Percentiles rank a stretch among this genome's conserved stretches.
Conservation (phyloP, 441 rosid genomes). For the Flueggea neowawraea region DNA sequence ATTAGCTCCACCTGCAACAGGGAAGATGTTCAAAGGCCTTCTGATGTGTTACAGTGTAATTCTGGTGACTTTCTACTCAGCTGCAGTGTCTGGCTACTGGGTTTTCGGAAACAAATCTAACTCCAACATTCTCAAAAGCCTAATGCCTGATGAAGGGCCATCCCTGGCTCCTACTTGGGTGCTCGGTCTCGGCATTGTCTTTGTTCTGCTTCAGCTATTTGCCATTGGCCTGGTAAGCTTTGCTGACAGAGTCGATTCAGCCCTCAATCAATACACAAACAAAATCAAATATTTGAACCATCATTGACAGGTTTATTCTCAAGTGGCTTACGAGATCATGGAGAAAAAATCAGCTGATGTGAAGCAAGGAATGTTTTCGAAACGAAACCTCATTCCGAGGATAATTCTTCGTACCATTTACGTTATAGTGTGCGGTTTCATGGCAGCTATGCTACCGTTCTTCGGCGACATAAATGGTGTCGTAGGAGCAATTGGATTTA, state of each 20-base stretch:
- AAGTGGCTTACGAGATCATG: slow-evolving; percentile 45
- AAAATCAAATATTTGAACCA: too few species aligned
- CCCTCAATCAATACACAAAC: too few species aligned
- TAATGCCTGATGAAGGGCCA: slow-evolving; percentile 62
- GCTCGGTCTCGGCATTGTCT: slow-evolving; percentile 66
- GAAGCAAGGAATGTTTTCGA: slow-evolving; percentile 32
- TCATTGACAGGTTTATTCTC: slow-evolving; percentile 39
- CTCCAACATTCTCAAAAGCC: slow-evolving; percentile 11
- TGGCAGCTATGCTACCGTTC: slow-evolving; percentile 53
- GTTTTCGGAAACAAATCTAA: slow-evolving; percentile 43
- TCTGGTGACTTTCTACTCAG: slow-evolving; percentile 34
- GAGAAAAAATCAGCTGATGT: slow-evolving; percentile 41
- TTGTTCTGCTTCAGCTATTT: slow-evolving; percentile 82
- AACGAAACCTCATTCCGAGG: slow-evolving; percentile 42
- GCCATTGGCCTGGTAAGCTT: slow-evolving; percentile 79
- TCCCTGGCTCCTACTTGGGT: slow-evolving; percentile 70
- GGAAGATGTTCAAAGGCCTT: slow-evolving; percentile 61
- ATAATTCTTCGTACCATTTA: slow-evolving; percentile 32
- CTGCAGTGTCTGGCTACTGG: slow-evolving; percentile 58
- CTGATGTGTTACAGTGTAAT: slow-evolving; percentile 40
- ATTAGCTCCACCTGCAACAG: slow-evolving; percentile 52
- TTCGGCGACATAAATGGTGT: slow-evolving; percentile 53
- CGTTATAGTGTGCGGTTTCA: slow-evolving; percentile 17
- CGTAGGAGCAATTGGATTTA: slow-evolving; percentile 47
- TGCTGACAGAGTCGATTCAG: slow-evolving; percentile 1